A percentile compares a stretch with the other conserved stretches of the same genome.
These are phyloP conservation scores for Asterophora lycoperdoides DNA, from an alignment of 768 basidiomycete genomes.

Conservation along the genomic window DNA sequence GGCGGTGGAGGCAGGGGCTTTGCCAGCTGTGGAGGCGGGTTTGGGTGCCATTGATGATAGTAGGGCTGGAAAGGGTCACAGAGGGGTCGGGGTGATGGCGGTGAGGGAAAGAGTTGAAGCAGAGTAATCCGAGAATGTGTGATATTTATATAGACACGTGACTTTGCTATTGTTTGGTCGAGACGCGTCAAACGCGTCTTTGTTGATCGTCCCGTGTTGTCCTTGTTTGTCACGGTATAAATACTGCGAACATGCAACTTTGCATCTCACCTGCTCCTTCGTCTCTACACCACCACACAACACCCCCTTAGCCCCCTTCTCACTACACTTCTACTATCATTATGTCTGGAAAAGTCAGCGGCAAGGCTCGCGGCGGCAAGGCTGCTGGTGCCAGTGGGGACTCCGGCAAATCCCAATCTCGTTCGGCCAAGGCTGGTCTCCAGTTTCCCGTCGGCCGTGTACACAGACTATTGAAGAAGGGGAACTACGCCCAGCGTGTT, in stretches of 20 bases:
- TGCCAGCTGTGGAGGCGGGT: conserved; percentile 83
- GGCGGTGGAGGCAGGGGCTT: conserved; percentile 65
- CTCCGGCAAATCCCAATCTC: conserved; percentile 50
- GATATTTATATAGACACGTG: conserved; percentile 34
- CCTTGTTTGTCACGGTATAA: conserved; percentile 21
- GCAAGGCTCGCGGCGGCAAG: conserved; percentile 32
- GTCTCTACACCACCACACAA: conserved; percentile 6
- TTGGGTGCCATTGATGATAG: conserved; percentile 54
- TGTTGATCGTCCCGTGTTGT: conserved; percentile 20
- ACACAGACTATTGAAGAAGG: conserved; percentile 71
- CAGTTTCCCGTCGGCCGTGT: conserved; percentile 83
- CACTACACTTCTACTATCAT: neutral
- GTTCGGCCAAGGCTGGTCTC: conserved; percentile 60
- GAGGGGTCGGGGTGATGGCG: conserved; percentile 16
- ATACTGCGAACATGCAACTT: conserved; percentile 12
- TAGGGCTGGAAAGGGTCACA: conserved; percentile 6
- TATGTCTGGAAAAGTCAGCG: conserved; percentile 36
- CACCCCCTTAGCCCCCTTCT: conserved; percentile 8
- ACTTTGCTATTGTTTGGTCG: conserved; percentile 33
- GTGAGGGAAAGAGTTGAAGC: conserved; percentile 19
- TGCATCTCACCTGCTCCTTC: conserved; percentile 3
- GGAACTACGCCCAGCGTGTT: conserved; percentile 75
- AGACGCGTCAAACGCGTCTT: conserved; percentile 38
- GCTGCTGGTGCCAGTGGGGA: conserved; percentile 32
- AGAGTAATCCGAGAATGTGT: conserved; percentile 12